Percentiles rank a stretch among this genome's conserved stretches.
Conservation (phyloP, 1,284 basidiomycete genomes). For the Cryptococcus hybrid region DNA sequence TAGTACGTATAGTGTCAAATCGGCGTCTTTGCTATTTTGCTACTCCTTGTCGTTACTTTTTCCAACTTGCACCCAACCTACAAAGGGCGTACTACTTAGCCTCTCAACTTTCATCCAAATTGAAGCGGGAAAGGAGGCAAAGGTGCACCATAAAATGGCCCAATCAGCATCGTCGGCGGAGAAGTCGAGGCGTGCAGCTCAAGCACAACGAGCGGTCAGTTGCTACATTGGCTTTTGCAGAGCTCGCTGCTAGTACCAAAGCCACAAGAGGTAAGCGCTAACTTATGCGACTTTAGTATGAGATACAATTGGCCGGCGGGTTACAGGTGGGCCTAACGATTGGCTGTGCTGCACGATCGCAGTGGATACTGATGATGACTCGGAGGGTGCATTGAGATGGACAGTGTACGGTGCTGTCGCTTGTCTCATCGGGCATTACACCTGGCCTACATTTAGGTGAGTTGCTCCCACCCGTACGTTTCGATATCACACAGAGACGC, state of each 20-base stretch:
- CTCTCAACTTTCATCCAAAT: too few species aligned
- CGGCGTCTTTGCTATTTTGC: too few species aligned
- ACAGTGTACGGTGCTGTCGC: conserved; percentile 61
- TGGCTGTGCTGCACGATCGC: background rate
- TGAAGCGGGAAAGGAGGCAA: too few species aligned
- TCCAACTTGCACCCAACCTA: too few species aligned
- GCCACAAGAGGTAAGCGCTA: too few species aligned
- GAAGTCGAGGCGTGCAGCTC: conserved; percentile 33
- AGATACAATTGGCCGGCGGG: conserved; percentile 41
- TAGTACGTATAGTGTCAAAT: too few species aligned
- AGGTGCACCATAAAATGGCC: too few species aligned
- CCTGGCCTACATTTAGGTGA: conserved; percentile 75
- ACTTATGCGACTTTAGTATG: conserved; percentile 20
- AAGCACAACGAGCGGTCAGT: conserved; percentile 38
- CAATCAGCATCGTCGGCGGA: conserved; percentile 10
- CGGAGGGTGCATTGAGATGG: conserved; percentile 60
- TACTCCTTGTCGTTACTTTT: too few species aligned
- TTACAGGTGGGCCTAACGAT: conserved; percentile 21
- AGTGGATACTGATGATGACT: too few species aligned
- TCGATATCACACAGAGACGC: too few species aligned
- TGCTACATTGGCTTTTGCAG: too few species aligned
- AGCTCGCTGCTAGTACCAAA: background rate
- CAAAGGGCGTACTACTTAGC: too few species aligned
- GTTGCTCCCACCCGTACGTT: conserved; percentile 5
- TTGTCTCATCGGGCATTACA: conserved; percentile 65